Base-by-base conservation (phyloP, 768 basidiomycete species). In the Mrakia frigida region DNA sequence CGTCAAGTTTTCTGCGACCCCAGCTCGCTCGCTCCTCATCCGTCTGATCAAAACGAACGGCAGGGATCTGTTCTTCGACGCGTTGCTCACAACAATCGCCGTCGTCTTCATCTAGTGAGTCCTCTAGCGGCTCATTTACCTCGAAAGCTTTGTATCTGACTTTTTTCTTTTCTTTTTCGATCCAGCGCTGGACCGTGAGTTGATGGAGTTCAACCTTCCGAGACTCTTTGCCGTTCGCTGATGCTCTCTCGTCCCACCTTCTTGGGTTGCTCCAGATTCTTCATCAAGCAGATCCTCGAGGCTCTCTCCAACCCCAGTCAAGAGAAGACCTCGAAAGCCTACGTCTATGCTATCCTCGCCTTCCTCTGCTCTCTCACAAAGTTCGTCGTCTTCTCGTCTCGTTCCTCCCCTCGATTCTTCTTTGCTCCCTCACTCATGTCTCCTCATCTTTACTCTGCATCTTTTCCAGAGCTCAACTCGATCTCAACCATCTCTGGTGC, bases 401-500 rank as follows among this genome's bases (percentile, higher is more conserved):
- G 3, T 56, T 14, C 56, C 23, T 56, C 56, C 25, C 6, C 11
- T 2, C 56, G 56, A 25, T 9, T 10, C 56, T 53, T 25, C 5
- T 25, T 56, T 56, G 1, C 13, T 18, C 18, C 56, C 25, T 28
- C n/a, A 25, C 28, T 56, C 13, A 56, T 56, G 43, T 7, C 43
- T 46, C 9, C n/a, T 14, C 11, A 21, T 4, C 2, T 50, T 50
- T 50, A 50, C 18, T 14, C 43, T 43, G 10, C 11, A 14, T 50
- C 6, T 18, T 18, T 56, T 56, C 25, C 28, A 56, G 56, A 10
- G 56, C 77, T 39, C 68, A 78, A 39, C 69, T 50, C 31, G 77
- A 78, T 41, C 35, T 78, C 23, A 70, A 74, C 25, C 77, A 78
- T 31, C 73, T 78, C 31, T 78, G 77, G 77, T 70, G 18, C 65